Evolutionary conservation across 345 rosid genomes (phyloP), one percentile per base, ranked within the genome.

Genomic region (Brassica rapa): DNA sequence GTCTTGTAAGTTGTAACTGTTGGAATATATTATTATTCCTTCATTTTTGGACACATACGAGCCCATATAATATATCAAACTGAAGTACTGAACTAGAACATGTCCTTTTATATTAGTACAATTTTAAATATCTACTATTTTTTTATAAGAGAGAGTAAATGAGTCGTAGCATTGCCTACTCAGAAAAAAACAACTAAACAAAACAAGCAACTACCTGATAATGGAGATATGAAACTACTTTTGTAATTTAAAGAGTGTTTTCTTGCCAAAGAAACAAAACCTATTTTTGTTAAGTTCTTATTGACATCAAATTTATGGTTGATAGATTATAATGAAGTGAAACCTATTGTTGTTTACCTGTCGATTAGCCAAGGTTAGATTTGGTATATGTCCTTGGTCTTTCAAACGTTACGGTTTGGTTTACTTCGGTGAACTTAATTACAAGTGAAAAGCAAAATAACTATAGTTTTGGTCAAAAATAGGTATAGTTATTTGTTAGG

Each of bases 1-100:
- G 64, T 71, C 81, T 70, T 77, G 71, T 77, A 71, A 70, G 71
- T 71, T 77, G 71, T 71, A 53, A 55, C 81, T 71, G 76, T 77
- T 77, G n/a, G 16, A 15, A 57, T 53, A 49, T 66, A 56, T 49
- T 56, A 56, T 41, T 71, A 71, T 64, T 64, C 72, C 33, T 41
- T 72, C 6, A 5, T 29, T 71, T 71, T 65, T 72, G 72, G 81
- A 77, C 71, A 55, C 60, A 77, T 71, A 33, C 35, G 60, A 77
- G 27, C 69, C 37, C 68, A 62, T 77, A n/a, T 49, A 33, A 56
- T 19, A 60, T 24, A 59, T 21, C 12, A 57, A 12, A 11, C 53
- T 29, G 8, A 35, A 35, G 53, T 55, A 70, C 53, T 27, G 7
- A 33, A 56, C 64, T 55, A 70, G 29, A 53, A 11, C 69, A 76